Evolutionary conservation across 192 early-diverging fungal species (phyloP).

Genomic region (Linderina pennispora): DNA sequence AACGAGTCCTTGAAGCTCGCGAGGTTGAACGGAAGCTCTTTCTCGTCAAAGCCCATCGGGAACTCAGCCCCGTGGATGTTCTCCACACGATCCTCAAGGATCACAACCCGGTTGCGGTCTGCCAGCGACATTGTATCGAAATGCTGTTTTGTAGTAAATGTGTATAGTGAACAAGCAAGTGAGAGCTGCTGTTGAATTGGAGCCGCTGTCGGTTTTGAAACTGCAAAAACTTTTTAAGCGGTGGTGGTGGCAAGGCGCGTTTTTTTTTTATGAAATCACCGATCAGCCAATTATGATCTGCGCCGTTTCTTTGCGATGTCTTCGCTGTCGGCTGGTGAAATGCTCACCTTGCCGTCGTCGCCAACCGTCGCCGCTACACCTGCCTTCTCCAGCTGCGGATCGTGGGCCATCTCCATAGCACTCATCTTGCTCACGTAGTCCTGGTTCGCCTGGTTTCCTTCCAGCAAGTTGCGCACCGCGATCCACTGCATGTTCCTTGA

Average conservation of each 20-base stretch:
- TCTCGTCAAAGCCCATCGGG: constrained; percentile 26
- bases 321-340: too few relatives aligned
- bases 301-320: too few relatives aligned
- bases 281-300: too few relatives aligned
- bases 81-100: constrained; percentile 44
- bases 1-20: constrained; percentile 25
- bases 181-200: background rate
- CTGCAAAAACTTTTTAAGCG: too few relatives aligned
- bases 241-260: too few relatives aligned
- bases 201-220: too few relatives aligned
- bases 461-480: constrained; percentile 25
- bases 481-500: constrained; percentile 40
- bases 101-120: constrained; percentile 45
- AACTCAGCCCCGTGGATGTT: constrained; percentile 44
- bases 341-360: constrained; percentile 5
- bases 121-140: constrained; percentile 24
- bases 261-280: too few relatives aligned
- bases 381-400: constrained; percentile 5
- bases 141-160: background rate
- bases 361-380: constrained; percentile 5
- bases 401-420: constrained; percentile 5
- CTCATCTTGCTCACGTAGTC: constrained; percentile 24
- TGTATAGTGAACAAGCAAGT: background rate
- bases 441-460: constrained; percentile 28
- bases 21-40: constrained; percentile 21